Conservation (phyloP, 441 rosid species). For the Arabidopsis hybrid region DNA sequence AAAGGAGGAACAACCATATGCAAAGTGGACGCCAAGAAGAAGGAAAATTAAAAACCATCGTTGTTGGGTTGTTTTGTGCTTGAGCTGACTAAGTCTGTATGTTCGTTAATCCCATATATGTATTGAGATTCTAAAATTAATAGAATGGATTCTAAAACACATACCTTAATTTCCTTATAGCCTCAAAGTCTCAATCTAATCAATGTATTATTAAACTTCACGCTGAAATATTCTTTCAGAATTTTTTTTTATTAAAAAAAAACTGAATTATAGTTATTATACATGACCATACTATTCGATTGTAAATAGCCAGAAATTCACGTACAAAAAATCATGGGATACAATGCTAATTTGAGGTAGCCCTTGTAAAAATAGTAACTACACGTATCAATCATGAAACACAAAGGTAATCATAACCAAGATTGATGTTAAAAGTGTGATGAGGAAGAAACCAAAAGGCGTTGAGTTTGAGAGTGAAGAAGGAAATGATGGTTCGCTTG, state of each 20-base stretch:
- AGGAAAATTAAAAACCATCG: too few species aligned
- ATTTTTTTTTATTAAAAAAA: too few species aligned
- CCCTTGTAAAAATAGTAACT: slow-evolving; percentile 11
- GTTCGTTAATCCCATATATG: too few species aligned
- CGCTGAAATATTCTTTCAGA: background rate
- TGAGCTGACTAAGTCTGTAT: too few species aligned
- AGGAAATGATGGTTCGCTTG: slow-evolving; percentile 36
- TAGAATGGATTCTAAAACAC: too few species aligned
- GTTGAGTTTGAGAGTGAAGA: slow-evolving; percentile 26
- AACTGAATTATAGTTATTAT: background rate
- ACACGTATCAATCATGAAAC: slow-evolving; percentile 21
- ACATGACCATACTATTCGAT: background rate
- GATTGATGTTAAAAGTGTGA: slow-evolving; percentile 31
- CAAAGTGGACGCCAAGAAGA: too few species aligned
- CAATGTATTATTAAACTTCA: slow-evolving; percentile 1
- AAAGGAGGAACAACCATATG: too few species aligned
- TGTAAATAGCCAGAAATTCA: background rate
- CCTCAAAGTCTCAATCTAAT: background rate
- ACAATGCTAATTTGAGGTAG: slow-evolving; percentile 6
- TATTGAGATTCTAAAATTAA: too few species aligned
- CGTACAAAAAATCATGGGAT: background rate
- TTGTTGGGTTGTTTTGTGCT: too few species aligned
- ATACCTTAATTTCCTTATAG: too few species aligned
- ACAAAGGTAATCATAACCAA: slow-evolving; percentile 9
- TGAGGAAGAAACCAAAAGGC: slow-evolving; percentile 34